Evolutionary conservation across 495 filamentous ascomycete species (phyloP), one percentile per base, ranked within the genome.

Genomic region (Penicillium ucsense): DNA sequence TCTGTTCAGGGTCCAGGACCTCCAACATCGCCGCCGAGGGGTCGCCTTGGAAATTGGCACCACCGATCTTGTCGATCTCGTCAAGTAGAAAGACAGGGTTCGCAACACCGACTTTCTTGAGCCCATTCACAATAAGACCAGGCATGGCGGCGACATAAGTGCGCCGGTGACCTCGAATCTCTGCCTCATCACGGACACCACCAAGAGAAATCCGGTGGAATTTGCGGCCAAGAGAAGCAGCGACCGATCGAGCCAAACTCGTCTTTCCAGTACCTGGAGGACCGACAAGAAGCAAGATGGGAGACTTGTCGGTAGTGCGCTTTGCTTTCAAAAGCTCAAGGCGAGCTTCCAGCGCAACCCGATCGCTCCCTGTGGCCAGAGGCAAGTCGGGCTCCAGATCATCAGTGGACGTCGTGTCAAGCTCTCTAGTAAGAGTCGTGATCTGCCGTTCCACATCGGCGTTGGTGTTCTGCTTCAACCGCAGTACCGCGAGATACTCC

Each of bases 61-160:
- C 83, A 48, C 94, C 90, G 44, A 97, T 77, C 73, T 99, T 99
- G 74, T 99, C 94, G 55, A 99, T 96, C 68, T 99, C 94, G 62
- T 99, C 94, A 27, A 99, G 81, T 45, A 99, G 68, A 69, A 97
- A 90, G 32, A 99, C 91, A 3, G 94, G 94, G 59, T 99, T 99
- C 3, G 88, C 81, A 11, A 97, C 90, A 35, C 89, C 91, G 40
- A 92, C 94, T 64, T 97, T 99, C 74, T 91, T 94, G 43, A 99
- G 67, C 4, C 91, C 94, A 63, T 87, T 88, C 40, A 96, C 90
- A 43, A 99, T 86, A 41, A 97, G 69, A 31, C 94, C 94, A 8
- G 94, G 94, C 92, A 99, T 96, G 41, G 94, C 94, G 8, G 94
- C 94, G 46, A 99, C 92, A 62, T 99, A 99, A 3, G 94, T 99